Base-by-base conservation (phyloP, 2,329 filamentous ascomycete species). In the Xylariales sp. region DNA sequence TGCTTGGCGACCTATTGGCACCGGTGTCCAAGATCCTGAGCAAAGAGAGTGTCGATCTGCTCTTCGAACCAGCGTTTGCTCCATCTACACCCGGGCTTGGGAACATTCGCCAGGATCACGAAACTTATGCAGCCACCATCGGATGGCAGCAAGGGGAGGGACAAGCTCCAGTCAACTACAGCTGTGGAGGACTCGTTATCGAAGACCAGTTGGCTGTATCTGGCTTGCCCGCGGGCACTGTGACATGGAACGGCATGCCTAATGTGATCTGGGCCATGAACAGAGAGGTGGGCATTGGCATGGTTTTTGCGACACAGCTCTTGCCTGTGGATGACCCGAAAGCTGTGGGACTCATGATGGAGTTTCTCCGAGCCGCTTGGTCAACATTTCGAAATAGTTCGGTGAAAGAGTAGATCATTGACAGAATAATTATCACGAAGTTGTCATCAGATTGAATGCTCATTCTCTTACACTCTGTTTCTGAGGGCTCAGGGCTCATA, bases 21-120 rank as follows among this genome's bases (percentile, higher is more conserved):
- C 67, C 37, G 62, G 62, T 23, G 50, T 78, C 8, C 48, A 67
- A 61, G 31, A 45, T 78, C 0, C 59, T 79, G 7, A 60, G 53
- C 16, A 54, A 59, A 0, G 52, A 53, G 4, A 70, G 62, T 0
- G 59, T 68, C 0, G 57, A 65, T 2, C 46, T 59, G 31, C 61
- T 78, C 53, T 76, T 76, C 44, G 47, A 55, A 37, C 60, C 72
- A 0, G 72, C 72, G 29, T 61, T 78, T 0, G 53, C 42, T 3
- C 48, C 28, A 43, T 47, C 18, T 29, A 50, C 30, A 43, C 18
- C n/a, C 27, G 12, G 47, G 43, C 41, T 54, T 13, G 15, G 23
- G 15, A 14, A 13, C 5, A 24, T 38, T n/a, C 25, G 16, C 3
- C 3, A 30, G 23, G 35, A 30, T 18, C 27, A 38, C 14, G 35